Conservation (phyloP, 495 filamentous ascomycete species). For the Talaromyces liani region DNA sequence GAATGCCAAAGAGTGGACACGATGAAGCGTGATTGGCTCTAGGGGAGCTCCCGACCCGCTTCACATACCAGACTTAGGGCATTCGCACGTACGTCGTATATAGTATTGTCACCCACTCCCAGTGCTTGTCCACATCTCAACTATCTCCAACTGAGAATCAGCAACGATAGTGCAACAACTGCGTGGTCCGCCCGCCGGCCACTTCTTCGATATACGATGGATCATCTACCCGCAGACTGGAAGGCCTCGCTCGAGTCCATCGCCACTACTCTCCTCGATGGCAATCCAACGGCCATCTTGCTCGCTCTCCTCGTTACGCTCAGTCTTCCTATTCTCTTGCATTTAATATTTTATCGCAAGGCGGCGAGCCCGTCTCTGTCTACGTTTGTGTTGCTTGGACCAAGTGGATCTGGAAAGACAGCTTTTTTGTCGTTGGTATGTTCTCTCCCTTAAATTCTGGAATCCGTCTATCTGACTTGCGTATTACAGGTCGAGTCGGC, state of each 20-base stretch:
- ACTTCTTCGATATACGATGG: conserved; percentile 9
- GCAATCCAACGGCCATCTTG: conserved; percentile 44
- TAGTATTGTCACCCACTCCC: neutral
- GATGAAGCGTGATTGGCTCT: neutral
- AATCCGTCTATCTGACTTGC: no score
- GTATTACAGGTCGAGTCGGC: conserved; percentile 39
- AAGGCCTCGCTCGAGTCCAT: conserved; percentile 23
- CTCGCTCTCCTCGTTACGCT: conserved; percentile 64
- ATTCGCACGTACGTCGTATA: no score
- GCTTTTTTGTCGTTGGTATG: conserved; percentile 72
- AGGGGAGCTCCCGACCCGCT: neutral
- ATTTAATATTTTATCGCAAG: conserved; percentile 62
- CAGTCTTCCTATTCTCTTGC: conserved; percentile 67
- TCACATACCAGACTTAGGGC: neutral
- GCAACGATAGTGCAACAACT: neutral
- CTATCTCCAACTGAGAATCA: neutral
- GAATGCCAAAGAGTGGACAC: neutral
- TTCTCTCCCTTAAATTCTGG: neutral
- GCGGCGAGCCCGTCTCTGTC: conserved; percentile 61
- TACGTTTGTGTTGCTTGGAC: conserved; percentile 79
- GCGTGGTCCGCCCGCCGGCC: neutral
- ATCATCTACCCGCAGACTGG: conserved; percentile 18
- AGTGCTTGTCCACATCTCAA: neutral
- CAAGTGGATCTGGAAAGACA: conserved; percentile 82
- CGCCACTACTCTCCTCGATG: conserved; percentile 35